Percentiles rank a stretch among this genome's conserved stretches.
Conservation (phyloP, 257 asterid species). For the Avicennia marina region DNA sequence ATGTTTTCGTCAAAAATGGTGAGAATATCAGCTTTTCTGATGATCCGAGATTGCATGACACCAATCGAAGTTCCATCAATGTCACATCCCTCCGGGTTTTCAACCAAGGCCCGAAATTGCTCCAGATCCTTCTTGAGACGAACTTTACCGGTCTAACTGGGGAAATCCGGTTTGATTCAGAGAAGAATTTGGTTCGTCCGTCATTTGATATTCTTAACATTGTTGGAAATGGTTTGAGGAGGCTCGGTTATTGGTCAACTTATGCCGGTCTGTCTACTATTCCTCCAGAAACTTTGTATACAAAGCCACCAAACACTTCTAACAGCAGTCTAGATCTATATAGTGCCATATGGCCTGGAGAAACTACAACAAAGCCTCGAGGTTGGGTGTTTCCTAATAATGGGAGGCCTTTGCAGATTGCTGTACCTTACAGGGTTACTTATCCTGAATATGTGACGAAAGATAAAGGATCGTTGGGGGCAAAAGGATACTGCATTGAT, state of each 20-base stretch:
- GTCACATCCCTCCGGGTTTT: constrained; percentile 42
- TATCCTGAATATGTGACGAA: constrained; percentile 50
- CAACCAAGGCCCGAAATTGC: constrained; percentile 55
- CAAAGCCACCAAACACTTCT: constrained; percentile 41
- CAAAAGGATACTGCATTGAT: constrained; percentile 65
- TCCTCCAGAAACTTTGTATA: constrained; percentile 43
- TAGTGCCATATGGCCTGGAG: constrained; percentile 73
- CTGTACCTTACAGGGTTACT: constrained; percentile 53
- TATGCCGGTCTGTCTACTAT: constrained; percentile 45
- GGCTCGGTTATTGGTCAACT: constrained; percentile 70
- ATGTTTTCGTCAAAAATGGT: constrained; percentile 31
- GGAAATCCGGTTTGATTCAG: constrained; percentile 41
- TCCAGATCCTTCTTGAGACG: constrained; percentile 32
- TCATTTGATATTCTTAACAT: constrained; percentile 58
- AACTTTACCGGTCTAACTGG: constrained; percentile 64
- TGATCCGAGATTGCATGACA: constrained; percentile 44
- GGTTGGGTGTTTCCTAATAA: constrained; percentile 84
- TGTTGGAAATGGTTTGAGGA: constrained; percentile 53
- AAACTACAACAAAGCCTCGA: constrained; percentile 44
- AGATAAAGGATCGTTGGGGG: constrained; percentile 62
- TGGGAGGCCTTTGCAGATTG: constrained; percentile 56
- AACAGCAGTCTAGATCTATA: constrained; percentile 32
- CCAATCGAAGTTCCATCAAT: constrained; percentile 30
- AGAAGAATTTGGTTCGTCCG: constrained; percentile 47
- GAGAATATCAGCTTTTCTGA: constrained; percentile 43